A percentile compares a stretch with the other conserved stretches of the same genome.
Conservation (phyloP, 345 rosid species). For the Diplotaxis tenuifolia region DNA sequence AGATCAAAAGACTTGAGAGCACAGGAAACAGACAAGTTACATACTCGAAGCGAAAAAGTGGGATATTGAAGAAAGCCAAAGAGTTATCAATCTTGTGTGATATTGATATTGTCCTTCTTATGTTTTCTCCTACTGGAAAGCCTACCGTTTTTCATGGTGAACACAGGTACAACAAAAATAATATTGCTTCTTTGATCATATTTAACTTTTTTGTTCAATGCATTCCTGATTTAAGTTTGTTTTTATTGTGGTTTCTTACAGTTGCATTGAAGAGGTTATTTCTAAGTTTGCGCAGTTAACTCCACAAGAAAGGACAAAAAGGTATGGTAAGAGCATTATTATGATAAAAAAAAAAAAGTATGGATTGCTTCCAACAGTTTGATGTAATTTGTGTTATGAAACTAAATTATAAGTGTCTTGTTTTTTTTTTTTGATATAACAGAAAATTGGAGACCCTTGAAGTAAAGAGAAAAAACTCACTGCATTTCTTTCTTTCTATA, state of each 20-base stretch:
- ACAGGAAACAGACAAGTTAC: slow-evolving; percentile 72
- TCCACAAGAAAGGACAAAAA: slow-evolving; percentile 87
- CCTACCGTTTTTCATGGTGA: slow-evolving; percentile 73
- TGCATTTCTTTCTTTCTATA: background rate
- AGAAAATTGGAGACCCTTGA: slow-evolving; percentile 94
- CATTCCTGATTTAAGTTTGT: background rate
- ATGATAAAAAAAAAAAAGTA: background rate
- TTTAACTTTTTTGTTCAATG: background rate
- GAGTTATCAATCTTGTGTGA: slow-evolving; percentile 86
- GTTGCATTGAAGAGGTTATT: slow-evolving; percentile 66
- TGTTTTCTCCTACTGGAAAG: slow-evolving; percentile 82
- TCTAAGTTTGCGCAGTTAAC: slow-evolving; percentile 68
- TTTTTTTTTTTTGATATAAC: slow-evolving; percentile 18
- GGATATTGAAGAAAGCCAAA: slow-evolving; percentile 85
- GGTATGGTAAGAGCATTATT: slow-evolving; percentile 48
- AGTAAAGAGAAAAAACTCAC: slow-evolving; percentile 51
- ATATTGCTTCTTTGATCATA: background rate
- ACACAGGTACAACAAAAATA: slow-evolving; percentile 46
- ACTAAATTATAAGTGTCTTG: background rate
- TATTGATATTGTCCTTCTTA: slow-evolving; percentile 74
- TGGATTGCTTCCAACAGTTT: background rate
- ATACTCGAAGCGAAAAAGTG: slow-evolving; percentile 73
- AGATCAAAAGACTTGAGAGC: slow-evolving; percentile 81
- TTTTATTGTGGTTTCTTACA: no score
- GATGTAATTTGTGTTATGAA: background rate